Base-by-base conservation (phyloP, 2,329 filamentous ascomycete genomes). In the Achaetomium macrosporum region DNA sequence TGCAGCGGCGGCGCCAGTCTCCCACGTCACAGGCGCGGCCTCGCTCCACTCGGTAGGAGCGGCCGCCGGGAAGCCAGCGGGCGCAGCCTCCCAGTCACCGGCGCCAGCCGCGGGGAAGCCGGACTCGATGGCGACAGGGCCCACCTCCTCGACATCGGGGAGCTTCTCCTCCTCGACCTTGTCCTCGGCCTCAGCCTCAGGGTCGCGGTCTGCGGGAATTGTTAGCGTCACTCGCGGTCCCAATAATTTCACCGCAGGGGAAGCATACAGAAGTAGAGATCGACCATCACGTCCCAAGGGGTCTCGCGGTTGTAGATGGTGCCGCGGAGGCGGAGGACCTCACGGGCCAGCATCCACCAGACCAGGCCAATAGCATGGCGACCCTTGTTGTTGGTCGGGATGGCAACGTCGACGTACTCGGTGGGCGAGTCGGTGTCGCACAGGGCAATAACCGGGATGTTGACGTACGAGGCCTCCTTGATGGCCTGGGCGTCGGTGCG, bases 361-460 rank as follows among this genome's bases (percentile, higher is more conserved):
- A 99, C 76, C 69, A 93, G 83, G 82, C 93, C 93, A 69, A 99
- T 99, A 74, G 95, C 86, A 81, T 97, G 91, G 74, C 93, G 92
- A 82, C 91, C 92, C 88, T 99, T 99, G 90, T 99, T 99, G 90
- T 99, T 99, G 81, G 93, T 96, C 71, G 93, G 93, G 78, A 99
- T 99, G 76, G 93, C 93, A 76, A 97, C 90, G 73, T 99, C 93
- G 73, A 99, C 93, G 81, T 92, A 99, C 80, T 99, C 92, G 76
- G 93, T 97, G 70, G 93, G 93, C 59, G 93, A 97, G 83, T 99
- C 93, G 72, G 92, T 96, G 79, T 99, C 93, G 82, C 88, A 93
- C 67, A 99, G 91, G 70, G 90, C 93, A 71, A 99, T 96, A 77
- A 99, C 93, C 73, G 93, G 93, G 74, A 99, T 97, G 86, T 99